Evolutionary conservation across 2,329 filamentous ascomycete species (phyloP), one percentile per base, ranked within the genome.

Genomic region (Fusarium sacchari): DNA sequence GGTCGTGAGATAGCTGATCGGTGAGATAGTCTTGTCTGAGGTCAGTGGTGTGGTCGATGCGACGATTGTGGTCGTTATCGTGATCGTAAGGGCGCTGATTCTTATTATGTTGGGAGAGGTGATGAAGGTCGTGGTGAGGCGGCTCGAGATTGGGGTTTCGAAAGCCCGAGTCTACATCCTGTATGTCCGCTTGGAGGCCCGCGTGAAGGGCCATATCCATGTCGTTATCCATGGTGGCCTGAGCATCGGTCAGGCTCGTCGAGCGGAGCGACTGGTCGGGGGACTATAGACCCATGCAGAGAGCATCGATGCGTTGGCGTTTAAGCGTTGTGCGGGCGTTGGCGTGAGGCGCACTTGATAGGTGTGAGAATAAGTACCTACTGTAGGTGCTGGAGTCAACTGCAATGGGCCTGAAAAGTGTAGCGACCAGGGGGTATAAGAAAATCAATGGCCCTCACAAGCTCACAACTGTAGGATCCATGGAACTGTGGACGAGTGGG

Each of bases 241-340:
- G 81, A 81, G 81, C 83, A 84, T 84, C 80, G 78, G 83, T 84
- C 82, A 82, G 82, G 82, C 81, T 80, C 77, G 79, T 81, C 78
- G 80, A 81, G 80, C 78, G 79, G 81, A 82, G 79, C 81, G 82
- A 82, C 81, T 80, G 80, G 82, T 82, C 79, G 80, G 80, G 79
- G 81, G 78, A 79, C 80, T 80, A 81, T 73, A 82, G 79, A 82
- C 80, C 82, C 83, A 84, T 83, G 83, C 82, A 84, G 80, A 79
- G 79, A 80, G 82, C 83, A 85, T 86, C 81, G 84, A 85, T 84
- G 83, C 82, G 84, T 82, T 85, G 84, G 83, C 82, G 77, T 75
- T 69, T 71, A 67, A 68, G 69, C 61, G 71, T 72, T 75, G 71
- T 67, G 84, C 83, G 83, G 81, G 76, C 75, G 75, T 76, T 75